Percentiles rank a stretch among this genome's conserved stretches.
Evolutionary conservation across 2,329 filamentous ascomycete genomes (phyloP).

Genomic region (Onygenales sp.): DNA sequence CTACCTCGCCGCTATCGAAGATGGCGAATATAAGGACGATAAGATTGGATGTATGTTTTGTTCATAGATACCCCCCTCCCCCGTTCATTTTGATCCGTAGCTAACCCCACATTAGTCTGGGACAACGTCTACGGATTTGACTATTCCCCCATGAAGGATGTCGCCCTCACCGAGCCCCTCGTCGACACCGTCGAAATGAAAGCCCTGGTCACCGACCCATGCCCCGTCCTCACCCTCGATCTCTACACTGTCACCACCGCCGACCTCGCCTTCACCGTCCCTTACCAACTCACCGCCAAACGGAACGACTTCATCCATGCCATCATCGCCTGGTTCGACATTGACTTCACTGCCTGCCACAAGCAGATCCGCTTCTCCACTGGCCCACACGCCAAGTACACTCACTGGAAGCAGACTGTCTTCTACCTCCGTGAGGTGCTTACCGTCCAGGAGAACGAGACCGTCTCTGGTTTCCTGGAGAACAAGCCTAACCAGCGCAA

Average conservation of each 20-base stretch:
- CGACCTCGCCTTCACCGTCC: conserved; percentile 74
- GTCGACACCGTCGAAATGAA: conserved; percentile 98
- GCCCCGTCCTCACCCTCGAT: conserved; percentile 75
- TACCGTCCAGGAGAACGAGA: conserved; percentile 81
- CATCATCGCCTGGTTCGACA: conserved; percentile 97
- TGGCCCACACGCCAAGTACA: conserved; percentile 96
- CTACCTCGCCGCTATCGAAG: conserved; percentile 92
- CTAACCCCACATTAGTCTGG: conserved; percentile 62
- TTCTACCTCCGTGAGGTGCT: conserved; percentile 94
- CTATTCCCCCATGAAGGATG: conserved; percentile 87
- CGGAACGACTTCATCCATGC: conserved; percentile 95
- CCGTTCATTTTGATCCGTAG: conserved; percentile 1
- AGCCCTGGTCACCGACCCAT: conserved; percentile 88
- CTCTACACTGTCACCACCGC: conserved; percentile 78
- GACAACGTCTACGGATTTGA: conserved; percentile 98
- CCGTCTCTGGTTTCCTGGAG: conserved; percentile 60
- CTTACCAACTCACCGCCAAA: conserved; percentile 66
- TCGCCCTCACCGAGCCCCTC: conserved; percentile 86
- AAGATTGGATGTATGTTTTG: conserved; percentile 86
- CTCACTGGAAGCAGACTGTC: conserved; percentile 99
- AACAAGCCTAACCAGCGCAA: conserved; percentile 93
- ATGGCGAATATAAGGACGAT: conserved; percentile 99
- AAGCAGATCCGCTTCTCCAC: conserved; percentile 96
- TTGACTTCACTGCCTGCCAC: conserved; percentile 96
- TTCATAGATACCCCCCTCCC: background rate